A percentile compares a stretch with the other conserved stretches of the same genome.
Conservation (phyloP, 2,329 filamentous ascomycete genomes). For the Fusarium continuum region DNA sequence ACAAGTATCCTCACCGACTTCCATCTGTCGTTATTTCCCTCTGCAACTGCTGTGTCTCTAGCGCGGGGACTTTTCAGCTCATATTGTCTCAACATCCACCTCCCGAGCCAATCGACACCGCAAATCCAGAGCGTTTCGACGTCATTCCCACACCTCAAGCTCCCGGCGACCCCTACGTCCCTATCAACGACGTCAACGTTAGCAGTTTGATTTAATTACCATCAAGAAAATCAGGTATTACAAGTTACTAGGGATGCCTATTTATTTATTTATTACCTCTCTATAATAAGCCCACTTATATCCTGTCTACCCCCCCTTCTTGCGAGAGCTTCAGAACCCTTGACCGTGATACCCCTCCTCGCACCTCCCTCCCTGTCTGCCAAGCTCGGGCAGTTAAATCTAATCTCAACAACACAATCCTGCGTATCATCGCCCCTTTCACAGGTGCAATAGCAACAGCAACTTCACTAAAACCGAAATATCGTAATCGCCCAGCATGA, state of each 20-base stretch:
- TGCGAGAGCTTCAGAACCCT: conserved; percentile 35
- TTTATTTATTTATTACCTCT: too few species aligned
- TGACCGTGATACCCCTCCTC: conserved; percentile 30
- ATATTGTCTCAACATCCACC: conserved; percentile 27
- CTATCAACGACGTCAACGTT: conserved; percentile 34
- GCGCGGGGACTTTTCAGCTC: too few species aligned
- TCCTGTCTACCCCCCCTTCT: conserved; percentile 1
- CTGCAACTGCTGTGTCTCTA: too few species aligned
- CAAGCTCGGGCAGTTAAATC: conserved; percentile 28
- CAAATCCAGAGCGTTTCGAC: conserved; percentile 12
- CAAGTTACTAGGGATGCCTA: too few species aligned
- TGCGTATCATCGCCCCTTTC: conserved; percentile 2
- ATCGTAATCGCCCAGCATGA: conserved; percentile 33
- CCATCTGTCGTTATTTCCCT: too few species aligned
- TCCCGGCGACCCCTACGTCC: conserved; percentile 26
- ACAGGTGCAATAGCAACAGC: not conserved
- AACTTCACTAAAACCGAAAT: not conserved
- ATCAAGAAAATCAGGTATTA: not conserved
- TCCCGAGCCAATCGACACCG: not conserved
- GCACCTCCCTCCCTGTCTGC: conserved; percentile 34
- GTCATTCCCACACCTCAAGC: conserved; percentile 22
- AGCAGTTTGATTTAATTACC: not conserved
- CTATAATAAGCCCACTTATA: conserved; percentile 6
- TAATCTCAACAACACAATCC: conserved; percentile 26
- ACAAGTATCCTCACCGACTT: too few species aligned